phyloP scores from a whole-genome alignment of 2,329 filamentous ascomycete species.

The Alternaria arbusti region DNA sequence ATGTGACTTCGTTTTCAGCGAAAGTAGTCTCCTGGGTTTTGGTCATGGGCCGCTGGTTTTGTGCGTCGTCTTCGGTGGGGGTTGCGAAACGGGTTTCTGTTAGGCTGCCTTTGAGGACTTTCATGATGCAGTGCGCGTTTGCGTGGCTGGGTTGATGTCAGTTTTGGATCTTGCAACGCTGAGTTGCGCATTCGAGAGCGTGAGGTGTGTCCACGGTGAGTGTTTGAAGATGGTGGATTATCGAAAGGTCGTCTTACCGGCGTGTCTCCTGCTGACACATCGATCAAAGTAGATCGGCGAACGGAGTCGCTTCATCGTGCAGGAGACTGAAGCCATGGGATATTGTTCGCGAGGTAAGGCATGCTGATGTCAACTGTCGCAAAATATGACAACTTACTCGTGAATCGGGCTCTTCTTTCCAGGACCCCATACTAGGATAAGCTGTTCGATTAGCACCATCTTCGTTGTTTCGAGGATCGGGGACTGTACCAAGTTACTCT shows the following conservation, averaged over 20 bases:
- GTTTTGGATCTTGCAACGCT: neutral
- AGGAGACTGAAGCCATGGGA: constrained; percentile 25
- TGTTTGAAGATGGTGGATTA: neutral
- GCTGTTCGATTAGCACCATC: constrained; percentile 54
- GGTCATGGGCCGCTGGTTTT: constrained; percentile 61
- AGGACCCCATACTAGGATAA: constrained; percentile 88
- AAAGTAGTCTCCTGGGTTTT: constrained; percentile 73
- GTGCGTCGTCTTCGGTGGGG: constrained; percentile 61
- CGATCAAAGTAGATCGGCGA: constrained; percentile 35
- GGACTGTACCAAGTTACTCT: constrained; percentile 71
- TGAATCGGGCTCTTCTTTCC: constrained; percentile 85
- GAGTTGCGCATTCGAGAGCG: neutral
- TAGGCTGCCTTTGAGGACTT: constrained; percentile 76
- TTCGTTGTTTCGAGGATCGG: neutral
- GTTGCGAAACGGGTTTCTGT: constrained; percentile 83
- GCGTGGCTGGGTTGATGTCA: constrained; percentile 46
- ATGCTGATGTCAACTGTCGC: constrained; percentile 22
- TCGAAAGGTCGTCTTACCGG: constrained; percentile 30
- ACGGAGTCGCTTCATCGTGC: constrained; percentile 37
- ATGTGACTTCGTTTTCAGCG: constrained; percentile 76
- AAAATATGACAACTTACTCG: constrained; percentile 57
- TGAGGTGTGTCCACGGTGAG: neutral
- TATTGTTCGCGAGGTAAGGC: neutral
- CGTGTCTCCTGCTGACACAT: constrained; percentile 37
- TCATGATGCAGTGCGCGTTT: constrained; percentile 93